These are phyloP conservation scores for Trichoderma orchidacearum DNA, from an alignment of 495 filamentous ascomycete genomes.

Conservation along the genomic window DNA sequence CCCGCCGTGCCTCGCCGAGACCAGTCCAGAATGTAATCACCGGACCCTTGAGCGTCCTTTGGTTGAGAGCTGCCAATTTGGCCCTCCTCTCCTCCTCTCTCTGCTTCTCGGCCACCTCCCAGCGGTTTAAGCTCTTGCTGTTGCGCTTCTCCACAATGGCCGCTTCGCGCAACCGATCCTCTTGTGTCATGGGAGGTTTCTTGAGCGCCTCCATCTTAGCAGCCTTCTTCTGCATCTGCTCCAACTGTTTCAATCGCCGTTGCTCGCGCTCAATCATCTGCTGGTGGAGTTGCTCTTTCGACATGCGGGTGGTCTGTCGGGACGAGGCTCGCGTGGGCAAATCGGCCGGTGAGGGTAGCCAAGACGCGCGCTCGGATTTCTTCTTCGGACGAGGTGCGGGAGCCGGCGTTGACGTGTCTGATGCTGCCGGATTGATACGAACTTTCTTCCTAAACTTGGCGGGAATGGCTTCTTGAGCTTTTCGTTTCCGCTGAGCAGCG, in stretches of 20 bases:
- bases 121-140: constrained; percentile 79
- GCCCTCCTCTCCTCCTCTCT: constrained; percentile 68
- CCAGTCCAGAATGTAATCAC: constrained; percentile 93
- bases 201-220: constrained; percentile 62
- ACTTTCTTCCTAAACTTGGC: constrained; percentile 41
- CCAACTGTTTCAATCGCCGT: constrained; percentile 61
- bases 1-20: constrained; percentile 61
- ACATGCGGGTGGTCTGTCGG: constrained; percentile 68
- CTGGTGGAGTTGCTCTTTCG: constrained; percentile 68
- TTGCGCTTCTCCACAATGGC: constrained; percentile 72
- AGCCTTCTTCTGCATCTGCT: constrained; percentile 78
- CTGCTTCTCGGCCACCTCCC: constrained; percentile 83
- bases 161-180: constrained; percentile 73
- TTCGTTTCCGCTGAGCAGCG: constrained; percentile 53
- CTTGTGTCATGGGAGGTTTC: constrained; percentile 75
- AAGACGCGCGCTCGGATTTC: constrained; percentile 83
- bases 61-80: constrained; percentile 73
- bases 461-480: constrained; percentile 49
- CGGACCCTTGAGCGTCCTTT: constrained; percentile 73
- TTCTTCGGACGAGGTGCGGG: constrained; percentile 62
- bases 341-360: constrained; percentile 70
- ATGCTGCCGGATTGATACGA: constrained; percentile 28
- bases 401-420: constrained; percentile 29
- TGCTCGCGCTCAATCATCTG: constrained; percentile 75
- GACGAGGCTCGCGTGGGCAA: constrained; percentile 71